A percentile compares a stretch with the other conserved stretches of the same genome.
These are phyloP conservation scores for Nemania sp. DNA, from an alignment of 2,329 filamentous ascomycete species.

Conservation along the genomic window DNA sequence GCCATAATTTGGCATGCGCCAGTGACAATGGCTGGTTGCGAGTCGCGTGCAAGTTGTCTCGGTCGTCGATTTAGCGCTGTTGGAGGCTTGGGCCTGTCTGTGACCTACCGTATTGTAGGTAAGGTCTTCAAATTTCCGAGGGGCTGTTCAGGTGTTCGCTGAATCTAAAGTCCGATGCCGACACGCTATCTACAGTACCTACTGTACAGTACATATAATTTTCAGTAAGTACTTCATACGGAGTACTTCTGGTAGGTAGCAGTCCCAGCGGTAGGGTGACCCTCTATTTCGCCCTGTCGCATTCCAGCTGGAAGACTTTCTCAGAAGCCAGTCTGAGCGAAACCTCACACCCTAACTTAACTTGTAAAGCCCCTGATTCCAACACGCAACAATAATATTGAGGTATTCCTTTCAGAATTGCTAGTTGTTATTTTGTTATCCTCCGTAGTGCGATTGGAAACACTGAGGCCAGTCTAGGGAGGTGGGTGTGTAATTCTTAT, in stretches of 20 bases:
- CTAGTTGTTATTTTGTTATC: no score
- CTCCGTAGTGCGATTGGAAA: no score
- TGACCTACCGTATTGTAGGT: background rate
- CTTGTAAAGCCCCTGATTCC: no score
- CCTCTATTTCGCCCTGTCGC: no score
- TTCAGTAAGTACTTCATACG: background rate
- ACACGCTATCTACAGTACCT: background rate
- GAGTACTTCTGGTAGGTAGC: background rate
- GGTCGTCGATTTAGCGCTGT: background rate
- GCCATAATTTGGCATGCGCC: conserved; percentile 29
- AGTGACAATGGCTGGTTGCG: conserved; percentile 2
- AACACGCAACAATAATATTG: no score
- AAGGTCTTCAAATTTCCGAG: conserved; percentile 23
- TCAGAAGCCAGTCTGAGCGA: no score
- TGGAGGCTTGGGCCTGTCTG: background rate
- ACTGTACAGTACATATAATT: background rate
- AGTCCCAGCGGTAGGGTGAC: background rate
- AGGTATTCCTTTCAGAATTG: no score
- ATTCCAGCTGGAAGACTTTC: no score
- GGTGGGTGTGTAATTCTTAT: no score
- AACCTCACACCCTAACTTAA: no score
- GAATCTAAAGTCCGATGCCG: conserved; percentile 28
- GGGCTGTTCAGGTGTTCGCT: conserved; percentile 11
- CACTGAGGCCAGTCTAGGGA: no score
- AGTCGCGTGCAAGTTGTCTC: conserved; percentile 7